Evolutionary conservation across 805 yeast genomes (phyloP).

Genomic region (Spathaspora sp.): DNA sequence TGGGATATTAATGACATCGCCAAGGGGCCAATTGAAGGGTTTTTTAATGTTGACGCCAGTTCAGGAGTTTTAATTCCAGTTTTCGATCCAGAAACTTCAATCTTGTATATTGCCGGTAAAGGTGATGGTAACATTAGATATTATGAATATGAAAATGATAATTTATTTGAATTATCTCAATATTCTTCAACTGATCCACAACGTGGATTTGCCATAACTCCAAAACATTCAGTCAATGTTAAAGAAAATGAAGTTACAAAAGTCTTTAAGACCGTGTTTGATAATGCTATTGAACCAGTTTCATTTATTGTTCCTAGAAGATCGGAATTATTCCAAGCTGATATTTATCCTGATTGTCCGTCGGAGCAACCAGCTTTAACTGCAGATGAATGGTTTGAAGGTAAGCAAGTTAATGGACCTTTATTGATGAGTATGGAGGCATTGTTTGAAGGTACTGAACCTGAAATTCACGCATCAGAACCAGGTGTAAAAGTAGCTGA

Average conservation of each 20-base stretch:
- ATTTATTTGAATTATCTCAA: slow-evolving; percentile 80
- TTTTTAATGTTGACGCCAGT: slow-evolving; percentile 79
- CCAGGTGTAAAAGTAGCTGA: slow-evolving; percentile 26
- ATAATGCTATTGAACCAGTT: slow-evolving; percentile 80
- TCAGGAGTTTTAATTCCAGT: slow-evolving; percentile 94
- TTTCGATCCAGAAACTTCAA: slow-evolving; percentile 75
- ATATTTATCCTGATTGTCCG: slow-evolving; percentile 89
- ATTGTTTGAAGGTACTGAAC: slow-evolving; percentile 70
- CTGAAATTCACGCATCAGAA: slow-evolving; percentile 41
- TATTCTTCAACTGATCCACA: slow-evolving; percentile 88
- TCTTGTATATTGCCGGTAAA: slow-evolving; percentile 89
- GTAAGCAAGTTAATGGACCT: slow-evolving; percentile 82
- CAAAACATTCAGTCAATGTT: slow-evolving; percentile 75
- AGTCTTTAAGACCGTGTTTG: slow-evolving; percentile 85
- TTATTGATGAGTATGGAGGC: slow-evolving; percentile 71
- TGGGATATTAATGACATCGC: slow-evolving; percentile 81
- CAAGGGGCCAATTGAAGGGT: slow-evolving; percentile 87
- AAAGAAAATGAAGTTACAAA: slow-evolving; percentile 81
- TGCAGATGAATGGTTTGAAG: slow-evolving; percentile 76
- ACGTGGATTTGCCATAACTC: slow-evolving; percentile 91
- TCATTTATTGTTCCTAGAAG: slow-evolving; percentile 93
- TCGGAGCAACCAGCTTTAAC: slow-evolving; percentile 73
- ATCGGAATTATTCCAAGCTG: slow-evolving; percentile 88
- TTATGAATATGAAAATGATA: slow-evolving; percentile 84
- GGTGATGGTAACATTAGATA: slow-evolving; percentile 98